Evolutionary conservation across 225 moss, liverwort and hornwort species (phyloP), one percentile per base, ranked within the genome.

Genomic region (Ulota crispa): DNA sequence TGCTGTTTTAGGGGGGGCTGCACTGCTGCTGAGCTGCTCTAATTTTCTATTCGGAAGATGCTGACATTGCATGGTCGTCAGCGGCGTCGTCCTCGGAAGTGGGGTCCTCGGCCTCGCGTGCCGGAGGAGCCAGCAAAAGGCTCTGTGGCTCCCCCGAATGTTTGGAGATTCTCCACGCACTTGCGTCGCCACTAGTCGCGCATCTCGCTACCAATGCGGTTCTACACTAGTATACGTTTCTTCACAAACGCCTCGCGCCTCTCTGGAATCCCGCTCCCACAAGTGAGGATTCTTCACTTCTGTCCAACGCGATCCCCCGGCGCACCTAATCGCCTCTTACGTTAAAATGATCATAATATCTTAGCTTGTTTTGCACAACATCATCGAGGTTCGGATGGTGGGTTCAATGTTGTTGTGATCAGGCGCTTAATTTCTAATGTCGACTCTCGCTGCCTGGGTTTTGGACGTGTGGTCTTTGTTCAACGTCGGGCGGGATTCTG

Each of bases 151-250:
- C 9, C n/a, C 76, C 64, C 24, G 50, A 77, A 64, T 8, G 50
- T 62, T 50, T 77, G 76, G 64, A 76, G 76, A 76, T 76, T 64
- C 76, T 8, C 21, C 30, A 13, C 76, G 50, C 50, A 50, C 16
- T 50, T 50, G 50, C 50, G 50, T 50, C 43, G 43, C 39, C 39
- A 10, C 9, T 13, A 13, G 43, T 12, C 43, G 43, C 50, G 50
- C 50, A 50, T 50, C 50, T 50, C 50, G 50, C 50, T 18, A 50
- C 50, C 16, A 16, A 50, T 50, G 50, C 4, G 5, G 50, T 18
- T 5, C 18, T 18, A 50, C 2, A 39, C 39, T 39, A 39, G 9
- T 55, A 72, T 16, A 56, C 24, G 24, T 30, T 30, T 37, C 62
- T 4, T 76, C 63, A 31, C 23, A 78, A 50, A 64, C 19, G 9